Evolutionary conservation across 441 rosid genomes (phyloP).

Genomic region (Pelargonium myrrhifolium): DNA sequence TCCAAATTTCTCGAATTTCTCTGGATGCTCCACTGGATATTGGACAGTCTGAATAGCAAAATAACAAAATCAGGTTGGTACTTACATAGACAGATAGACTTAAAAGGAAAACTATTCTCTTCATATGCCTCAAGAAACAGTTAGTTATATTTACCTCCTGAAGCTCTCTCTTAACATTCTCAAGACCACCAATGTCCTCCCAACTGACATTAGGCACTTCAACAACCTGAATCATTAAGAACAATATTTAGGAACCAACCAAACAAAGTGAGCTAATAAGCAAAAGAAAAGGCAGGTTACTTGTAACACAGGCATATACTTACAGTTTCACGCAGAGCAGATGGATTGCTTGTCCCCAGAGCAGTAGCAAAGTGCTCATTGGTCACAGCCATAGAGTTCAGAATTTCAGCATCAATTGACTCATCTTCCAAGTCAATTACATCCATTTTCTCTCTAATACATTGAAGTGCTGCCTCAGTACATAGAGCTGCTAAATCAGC

Average conservation of each 20-base stretch:
- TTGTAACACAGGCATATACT: slow-evolving; percentile 17
- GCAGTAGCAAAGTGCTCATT: slow-evolving; percentile 60
- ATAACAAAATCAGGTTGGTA: not conserved
- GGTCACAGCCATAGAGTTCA: slow-evolving; percentile 59
- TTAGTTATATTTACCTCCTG: slow-evolving; percentile 37
- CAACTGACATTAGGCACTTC: slow-evolving; percentile 21
- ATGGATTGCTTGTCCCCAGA: slow-evolving; percentile 65
- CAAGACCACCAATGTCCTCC: slow-evolving; percentile 22
- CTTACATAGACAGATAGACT: not conserved
- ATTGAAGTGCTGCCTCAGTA: slow-evolving; percentile 64
- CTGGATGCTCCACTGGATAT: slow-evolving; percentile 75
- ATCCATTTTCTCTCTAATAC: slow-evolving; percentile 62
- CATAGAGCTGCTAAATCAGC: slow-evolving; percentile 66
- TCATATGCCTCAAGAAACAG: not conserved
- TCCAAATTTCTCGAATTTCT: slow-evolving; percentile 61
- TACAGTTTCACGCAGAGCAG: slow-evolving; percentile 29
- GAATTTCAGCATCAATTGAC: slow-evolving; percentile 51
- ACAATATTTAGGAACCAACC: not conserved
- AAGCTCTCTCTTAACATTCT: slow-evolving; percentile 19
- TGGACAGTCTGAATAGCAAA: slow-evolving; percentile 44
- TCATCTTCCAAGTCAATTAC: slow-evolving; percentile 66
- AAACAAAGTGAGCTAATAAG: slow-evolving; percentile 13
- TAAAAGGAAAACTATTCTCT: not conserved
- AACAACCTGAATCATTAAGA: slow-evolving; percentile 11
- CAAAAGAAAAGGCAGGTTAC: not conserved